Base-by-base conservation (phyloP, 179 eudicot genomes). In the Silene coronaria region DNA sequence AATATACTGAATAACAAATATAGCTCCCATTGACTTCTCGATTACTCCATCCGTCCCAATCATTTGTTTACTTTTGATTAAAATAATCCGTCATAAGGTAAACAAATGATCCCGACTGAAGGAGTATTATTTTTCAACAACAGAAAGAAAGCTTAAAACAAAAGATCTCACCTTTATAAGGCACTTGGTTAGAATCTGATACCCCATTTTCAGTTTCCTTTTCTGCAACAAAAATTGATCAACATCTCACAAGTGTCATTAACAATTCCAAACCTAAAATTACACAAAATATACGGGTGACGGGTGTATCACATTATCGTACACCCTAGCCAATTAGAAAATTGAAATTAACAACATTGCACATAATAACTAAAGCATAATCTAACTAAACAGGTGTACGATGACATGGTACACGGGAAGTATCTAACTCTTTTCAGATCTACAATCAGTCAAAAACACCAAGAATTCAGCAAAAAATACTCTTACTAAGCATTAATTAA, bases 131-230 rank as follows among this genome's bases (percentile, higher is more conserved):
- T 42, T 42, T 42, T 11, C 48, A 42, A 42, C 14, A 23, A 70
- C 19, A 63, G 5, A 21, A 66, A 71, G 10, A 70, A 57, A 27
- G 42, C 48, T 63, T 63, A 8, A 57, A n/a, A 59, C 61, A 60
- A 79, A 62, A 73, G 32, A 73, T 67, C 69, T 72, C 67, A 78
- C 80, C 76, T 78, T 78, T 46, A 53, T 70, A 32, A 64, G 67
- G 57, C n/a, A 63, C 13, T 32, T 58, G 34, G 45, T 45, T 63
- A 53, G 76, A 34, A 51, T 53, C 72, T 14, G 65, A 72, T 2
- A 16, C 72, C 65, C 27, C 42, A 78, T n/a, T 51, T 53, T 14
- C 80, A 72, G 27, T 72, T 64, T 72, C 48, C 6, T 63, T 28
- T 73, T 53, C 80, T 78, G 76, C 70, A 4, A 57, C 59, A 60